Evolutionary conservation across 305 asterid species (phyloP).

Genomic region (Ruellia speciosa): DNA sequence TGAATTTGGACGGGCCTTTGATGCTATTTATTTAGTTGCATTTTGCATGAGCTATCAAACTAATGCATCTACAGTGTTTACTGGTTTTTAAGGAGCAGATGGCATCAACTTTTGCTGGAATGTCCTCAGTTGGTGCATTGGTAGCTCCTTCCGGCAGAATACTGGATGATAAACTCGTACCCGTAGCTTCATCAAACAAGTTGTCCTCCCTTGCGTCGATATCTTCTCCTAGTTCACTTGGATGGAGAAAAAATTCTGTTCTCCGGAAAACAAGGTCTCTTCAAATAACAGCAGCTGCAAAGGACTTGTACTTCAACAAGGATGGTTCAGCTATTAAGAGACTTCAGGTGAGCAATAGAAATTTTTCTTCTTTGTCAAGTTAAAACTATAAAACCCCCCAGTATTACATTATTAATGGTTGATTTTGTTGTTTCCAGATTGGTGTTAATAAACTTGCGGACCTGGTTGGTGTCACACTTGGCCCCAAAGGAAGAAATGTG

Average conservation of each 20-base stretch:
- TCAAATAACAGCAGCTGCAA: conserved; percentile 61
- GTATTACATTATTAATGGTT: too few species aligned
- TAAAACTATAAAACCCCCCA: too few species aligned
- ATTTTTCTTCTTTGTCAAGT: too few species aligned
- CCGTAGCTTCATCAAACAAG: conserved; percentile 47
- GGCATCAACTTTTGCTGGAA: conserved; percentile 70
- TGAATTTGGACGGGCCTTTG: too few species aligned
- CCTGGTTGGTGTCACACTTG: conserved; percentile 94
- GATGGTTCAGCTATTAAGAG: conserved; percentile 91
- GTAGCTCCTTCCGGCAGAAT: conserved; percentile 53
- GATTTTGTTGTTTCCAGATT: conserved; percentile 46
- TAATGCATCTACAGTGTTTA: too few species aligned
- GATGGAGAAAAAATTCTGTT: conserved; percentile 39
- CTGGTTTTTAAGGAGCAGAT: conserved; percentile 31
- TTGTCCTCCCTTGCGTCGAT: conserved; percentile 60
- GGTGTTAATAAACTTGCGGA: conserved; percentile 96
- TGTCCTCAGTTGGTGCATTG: conserved; percentile 65
- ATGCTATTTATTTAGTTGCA: too few species aligned
- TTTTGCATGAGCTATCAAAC: too few species aligned
- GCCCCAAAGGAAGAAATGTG: conserved; percentile 94
- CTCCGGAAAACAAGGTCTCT: conserved; percentile 35
- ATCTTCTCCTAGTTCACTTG: conserved; percentile 49
- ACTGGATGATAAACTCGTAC: conserved; percentile 37
- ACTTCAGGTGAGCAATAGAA: conserved; percentile 46
- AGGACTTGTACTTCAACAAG: conserved; percentile 80